Percentiles rank a stretch among this genome's conserved stretches.
Evolutionary conservation across 352 stramenopile genomes (phyloP).

Genomic region (Phytopythium mirpurense): DNA sequence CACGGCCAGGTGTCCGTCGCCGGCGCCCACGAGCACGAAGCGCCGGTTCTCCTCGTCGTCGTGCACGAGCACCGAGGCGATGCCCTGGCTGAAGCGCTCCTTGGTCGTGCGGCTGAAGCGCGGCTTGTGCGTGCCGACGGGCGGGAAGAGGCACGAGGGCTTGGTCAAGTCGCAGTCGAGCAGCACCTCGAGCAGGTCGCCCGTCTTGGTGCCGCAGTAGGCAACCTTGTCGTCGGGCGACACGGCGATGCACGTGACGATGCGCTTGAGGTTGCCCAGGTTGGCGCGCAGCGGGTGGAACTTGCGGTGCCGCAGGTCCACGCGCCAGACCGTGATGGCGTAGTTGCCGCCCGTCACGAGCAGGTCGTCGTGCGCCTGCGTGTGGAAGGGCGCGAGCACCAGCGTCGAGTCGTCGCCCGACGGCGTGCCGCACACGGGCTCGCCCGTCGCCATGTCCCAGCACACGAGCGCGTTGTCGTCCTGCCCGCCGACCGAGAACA

Average conservation of each 20-base stretch:
- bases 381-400: constrained; percentile 85
- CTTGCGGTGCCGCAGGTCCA: constrained; percentile 88
- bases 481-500: constrained; percentile 92
- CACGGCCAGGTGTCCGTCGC: constrained; percentile 87
- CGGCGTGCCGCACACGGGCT: constrained; percentile 90
- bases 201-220: constrained; percentile 94
- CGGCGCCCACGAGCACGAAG: constrained; percentile 86
- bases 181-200: constrained; percentile 94
- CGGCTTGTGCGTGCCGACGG: constrained; percentile 73
- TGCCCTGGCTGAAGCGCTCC: constrained; percentile 91
- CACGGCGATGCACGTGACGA: constrained; percentile 92
- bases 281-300: constrained; percentile 93
- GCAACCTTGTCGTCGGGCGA: constrained; percentile 90
- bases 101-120: constrained; percentile 89
- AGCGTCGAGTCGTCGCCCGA: constrained; percentile 92
- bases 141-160: constrained; percentile 68
- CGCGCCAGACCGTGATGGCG: constrained; percentile 87
- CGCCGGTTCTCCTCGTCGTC: constrained; percentile 86
- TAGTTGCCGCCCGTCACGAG: constrained; percentile 95
- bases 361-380: constrained; percentile 81
- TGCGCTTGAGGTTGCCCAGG: constrained; percentile 91
- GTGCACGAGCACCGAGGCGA: constrained; percentile 84
- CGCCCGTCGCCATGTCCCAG: constrained; percentile 89
- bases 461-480: constrained; percentile 97
- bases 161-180: constrained; percentile 94